Evolutionary conservation across 805 yeast species (phyloP), one percentile per base, ranked within the genome.

Genomic region (Wickerhamiella cacticola): DNA sequence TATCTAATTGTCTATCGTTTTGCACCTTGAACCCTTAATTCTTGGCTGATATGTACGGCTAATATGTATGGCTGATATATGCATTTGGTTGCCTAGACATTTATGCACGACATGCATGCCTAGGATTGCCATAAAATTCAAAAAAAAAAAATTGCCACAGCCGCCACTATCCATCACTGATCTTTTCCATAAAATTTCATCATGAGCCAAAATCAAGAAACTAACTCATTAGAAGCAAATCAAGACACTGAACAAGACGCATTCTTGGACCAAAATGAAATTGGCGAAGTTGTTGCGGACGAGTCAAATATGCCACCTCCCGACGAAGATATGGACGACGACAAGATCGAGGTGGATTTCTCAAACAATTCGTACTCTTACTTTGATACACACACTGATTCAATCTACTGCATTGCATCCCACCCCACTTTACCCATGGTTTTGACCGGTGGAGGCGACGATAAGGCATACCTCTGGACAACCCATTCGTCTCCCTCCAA

Each of bases 401-500:
- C 96, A 2, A 75, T 89, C 3, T 89, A 82, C 65, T 71, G 82
- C 12, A 71, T 92, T n/a, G 76, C 83, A 44, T 68, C 79, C 5
- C 96, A 92, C 62, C 96, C 96, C 34, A 71, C 71, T 5, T 70
- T 87, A 51, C 96, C 96, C 15, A 57, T 70, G 63, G 92, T 84
- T 7, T 81, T 80, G n/a, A 74, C 89, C 19, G 98, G 99, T 25
- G 97, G 96, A 36, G 97, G 95, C 50, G 99, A 92, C 63, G 80
- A 89, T 63, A 70, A 76, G 22, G 96, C 88, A 1, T 84, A 77
- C 61, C 62, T 92, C 57, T 92, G 97, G 97, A 86, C 96, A 3
- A 80, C 94, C 1, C 51, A 53, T 35, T 72, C 85, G 1, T 78
- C 76, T 51, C 95, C 95, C 26, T 85, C 96, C 9, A 76, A 79